phyloP scores from a whole-genome alignment of 2,329 filamentous ascomycete species.

The Aspergillus unguis region DNA sequence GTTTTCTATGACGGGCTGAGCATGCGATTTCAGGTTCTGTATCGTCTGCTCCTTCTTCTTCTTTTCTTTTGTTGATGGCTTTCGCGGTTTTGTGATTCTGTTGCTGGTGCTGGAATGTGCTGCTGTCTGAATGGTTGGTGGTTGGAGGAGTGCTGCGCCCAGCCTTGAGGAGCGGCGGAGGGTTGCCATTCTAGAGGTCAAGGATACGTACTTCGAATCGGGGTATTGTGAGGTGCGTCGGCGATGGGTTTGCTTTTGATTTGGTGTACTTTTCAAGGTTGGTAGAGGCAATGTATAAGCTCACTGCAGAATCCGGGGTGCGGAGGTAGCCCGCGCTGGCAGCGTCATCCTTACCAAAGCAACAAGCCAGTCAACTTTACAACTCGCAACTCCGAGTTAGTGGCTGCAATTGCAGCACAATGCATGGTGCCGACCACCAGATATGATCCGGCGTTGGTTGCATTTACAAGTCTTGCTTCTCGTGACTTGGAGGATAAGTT shows the following conservation, averaged over 20 bases:
- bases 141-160: slow-evolving; percentile 27
- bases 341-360: slow-evolving; percentile 2
- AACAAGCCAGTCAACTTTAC: not conserved
- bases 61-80: slow-evolving; percentile 24
- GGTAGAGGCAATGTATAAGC: not conserved
- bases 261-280: not conserved
- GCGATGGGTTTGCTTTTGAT: too few relatives aligned
- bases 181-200: slow-evolving; percentile 40
- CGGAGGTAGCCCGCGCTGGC: not conserved
- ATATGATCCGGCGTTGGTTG: not conserved
- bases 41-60: slow-evolving; percentile 5
- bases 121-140: slow-evolving; percentile 18
- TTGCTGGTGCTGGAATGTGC: slow-evolving; percentile 12
- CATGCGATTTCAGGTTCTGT: slow-evolving; percentile 1
- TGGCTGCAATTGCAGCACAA: not conserved
- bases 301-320: not conserved
- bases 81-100: slow-evolving; percentile 31
- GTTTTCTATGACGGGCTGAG: not conserved
- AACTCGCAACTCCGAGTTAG: not conserved
- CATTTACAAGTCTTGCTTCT: not conserved
- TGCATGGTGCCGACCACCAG: not conserved
- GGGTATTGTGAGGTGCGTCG: too few relatives aligned
- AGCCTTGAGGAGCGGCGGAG: slow-evolving; percentile 53
- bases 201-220: too few relatives aligned
- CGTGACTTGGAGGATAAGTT: too few relatives aligned